Conservation (phyloP, 352 stramenopile genomes). For the Phytopythium chamaehyphon region DNA sequence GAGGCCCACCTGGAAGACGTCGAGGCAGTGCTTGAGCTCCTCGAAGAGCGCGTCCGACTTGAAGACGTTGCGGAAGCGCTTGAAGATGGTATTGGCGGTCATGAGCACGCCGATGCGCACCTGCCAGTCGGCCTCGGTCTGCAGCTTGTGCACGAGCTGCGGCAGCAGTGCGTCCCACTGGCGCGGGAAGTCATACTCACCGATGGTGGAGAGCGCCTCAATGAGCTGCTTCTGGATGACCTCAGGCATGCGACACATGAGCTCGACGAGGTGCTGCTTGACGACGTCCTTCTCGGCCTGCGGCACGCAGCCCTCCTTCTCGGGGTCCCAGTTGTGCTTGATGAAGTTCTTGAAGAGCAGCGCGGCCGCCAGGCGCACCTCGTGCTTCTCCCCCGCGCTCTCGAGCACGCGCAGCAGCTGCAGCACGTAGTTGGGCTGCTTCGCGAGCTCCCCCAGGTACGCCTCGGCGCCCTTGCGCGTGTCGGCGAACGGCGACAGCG, state of each 20-base stretch:
- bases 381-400: constrained; percentile 45
- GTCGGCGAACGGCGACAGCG: constrained; percentile 65
- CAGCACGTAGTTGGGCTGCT: constrained; percentile 69
- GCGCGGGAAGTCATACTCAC: constrained; percentile 95
- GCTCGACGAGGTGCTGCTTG: constrained; percentile 97
- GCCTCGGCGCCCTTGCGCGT: constrained; percentile 68
- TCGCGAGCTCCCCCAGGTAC: constrained; percentile 54
- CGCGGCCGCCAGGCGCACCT: constrained; percentile 68
- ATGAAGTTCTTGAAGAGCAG: constrained; percentile 98
- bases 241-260: constrained; percentile 97
- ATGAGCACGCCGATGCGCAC: constrained; percentile 96
- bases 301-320: constrained; percentile 72
- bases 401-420: constrained; percentile 73
- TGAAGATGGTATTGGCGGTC: constrained; percentile 99
- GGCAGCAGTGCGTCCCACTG: constrained; percentile 95
- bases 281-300: constrained; percentile 90
- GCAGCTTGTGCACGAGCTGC: constrained; percentile 93
- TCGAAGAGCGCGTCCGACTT: constrained; percentile 94
- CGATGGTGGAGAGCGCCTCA: constrained; percentile 96
- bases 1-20: constrained; percentile 83
- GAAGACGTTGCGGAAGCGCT: constrained; percentile 95
- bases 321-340: constrained; percentile 95
- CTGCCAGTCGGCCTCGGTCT: constrained; percentile 82
- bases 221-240: constrained; percentile 94
- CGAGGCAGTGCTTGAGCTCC: constrained; percentile 95